phyloP scores from a whole-genome alignment of 2,329 filamentous ascomycete species.

The Ceratocystis cacaofunesta region DNA sequence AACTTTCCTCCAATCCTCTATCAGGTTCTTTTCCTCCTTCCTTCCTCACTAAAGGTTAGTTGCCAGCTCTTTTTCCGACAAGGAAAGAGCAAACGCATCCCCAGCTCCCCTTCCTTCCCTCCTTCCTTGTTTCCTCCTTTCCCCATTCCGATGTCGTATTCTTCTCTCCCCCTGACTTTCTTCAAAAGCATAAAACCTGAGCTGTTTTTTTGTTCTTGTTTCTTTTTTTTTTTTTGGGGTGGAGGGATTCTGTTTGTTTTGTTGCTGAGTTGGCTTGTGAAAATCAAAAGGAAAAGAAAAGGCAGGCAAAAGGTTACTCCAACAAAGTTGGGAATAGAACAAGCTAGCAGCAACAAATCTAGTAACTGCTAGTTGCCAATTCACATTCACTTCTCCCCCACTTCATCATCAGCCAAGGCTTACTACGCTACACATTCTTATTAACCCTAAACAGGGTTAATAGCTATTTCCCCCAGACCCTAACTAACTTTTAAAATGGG shows the following conservation, averaged over 20 bases:
- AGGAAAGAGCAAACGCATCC: too few relatives aligned
- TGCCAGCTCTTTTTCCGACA: too few relatives aligned
- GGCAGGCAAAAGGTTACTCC: too few relatives aligned
- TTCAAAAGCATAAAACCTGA: background rate
- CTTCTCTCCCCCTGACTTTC: background rate
- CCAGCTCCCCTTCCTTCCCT: background rate
- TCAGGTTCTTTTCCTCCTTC: conserved; percentile 6
- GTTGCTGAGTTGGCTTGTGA: background rate
- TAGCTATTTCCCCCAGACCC: background rate
- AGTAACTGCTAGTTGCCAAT: too few relatives aligned
- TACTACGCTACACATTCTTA: background rate
- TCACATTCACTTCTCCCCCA: background rate
- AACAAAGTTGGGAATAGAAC: too few relatives aligned
- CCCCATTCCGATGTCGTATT: background rate
- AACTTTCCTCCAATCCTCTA: background rate
- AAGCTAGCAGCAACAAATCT: too few relatives aligned
- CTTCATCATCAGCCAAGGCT: background rate
- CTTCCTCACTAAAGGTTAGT: background rate
- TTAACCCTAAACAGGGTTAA: background rate
- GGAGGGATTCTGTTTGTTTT: too few relatives aligned
- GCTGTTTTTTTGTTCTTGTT: background rate
- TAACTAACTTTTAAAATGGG: background rate
- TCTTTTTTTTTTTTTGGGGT: too few relatives aligned
- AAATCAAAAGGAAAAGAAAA: background rate
- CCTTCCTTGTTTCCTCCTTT: background rate